Conservation (phyloP, 257 asterid species). For the Lycium ferocissimum region DNA sequence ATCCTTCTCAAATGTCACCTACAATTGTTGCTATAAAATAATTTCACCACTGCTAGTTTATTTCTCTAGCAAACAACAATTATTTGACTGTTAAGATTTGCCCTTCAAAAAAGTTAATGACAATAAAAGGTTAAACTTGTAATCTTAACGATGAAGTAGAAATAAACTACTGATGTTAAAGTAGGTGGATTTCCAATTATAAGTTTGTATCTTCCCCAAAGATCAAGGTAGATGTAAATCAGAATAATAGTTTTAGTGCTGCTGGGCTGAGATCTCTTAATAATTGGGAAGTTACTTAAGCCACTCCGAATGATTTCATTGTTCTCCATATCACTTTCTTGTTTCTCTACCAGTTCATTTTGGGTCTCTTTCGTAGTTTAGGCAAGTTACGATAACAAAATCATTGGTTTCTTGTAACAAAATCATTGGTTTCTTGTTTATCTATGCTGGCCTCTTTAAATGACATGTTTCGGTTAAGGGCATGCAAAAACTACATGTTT, state of each 20-base stretch:
- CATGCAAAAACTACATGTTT: not conserved
- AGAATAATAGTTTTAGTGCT: constrained; percentile 19
- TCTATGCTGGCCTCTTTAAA: not conserved
- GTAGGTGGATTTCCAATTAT: not conserved
- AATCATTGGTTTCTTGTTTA: not conserved
- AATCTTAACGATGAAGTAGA: not conserved
- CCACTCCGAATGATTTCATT: not conserved
- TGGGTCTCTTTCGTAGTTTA: not conserved
- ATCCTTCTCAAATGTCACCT: not conserved
- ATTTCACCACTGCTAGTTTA: not conserved
- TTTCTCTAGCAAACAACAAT: constrained; percentile 16
- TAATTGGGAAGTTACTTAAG: not conserved
- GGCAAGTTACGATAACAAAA: not conserved
- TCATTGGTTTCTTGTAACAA: not conserved
- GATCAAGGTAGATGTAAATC: not conserved
- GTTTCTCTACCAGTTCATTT: constrained; percentile 7
- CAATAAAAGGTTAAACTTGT: not conserved
- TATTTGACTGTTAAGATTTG: constrained; percentile 1
- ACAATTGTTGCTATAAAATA: not conserved
- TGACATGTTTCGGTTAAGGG: not conserved
- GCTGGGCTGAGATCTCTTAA: not conserved
- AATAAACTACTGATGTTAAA: not conserved
- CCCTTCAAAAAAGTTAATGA: not conserved
- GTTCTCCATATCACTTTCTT: not conserved
- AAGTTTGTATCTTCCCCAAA: constrained; percentile 6